Base-by-base conservation (phyloP, 768 basidiomycete species). In the Pulveroboletus sp. region DNA sequence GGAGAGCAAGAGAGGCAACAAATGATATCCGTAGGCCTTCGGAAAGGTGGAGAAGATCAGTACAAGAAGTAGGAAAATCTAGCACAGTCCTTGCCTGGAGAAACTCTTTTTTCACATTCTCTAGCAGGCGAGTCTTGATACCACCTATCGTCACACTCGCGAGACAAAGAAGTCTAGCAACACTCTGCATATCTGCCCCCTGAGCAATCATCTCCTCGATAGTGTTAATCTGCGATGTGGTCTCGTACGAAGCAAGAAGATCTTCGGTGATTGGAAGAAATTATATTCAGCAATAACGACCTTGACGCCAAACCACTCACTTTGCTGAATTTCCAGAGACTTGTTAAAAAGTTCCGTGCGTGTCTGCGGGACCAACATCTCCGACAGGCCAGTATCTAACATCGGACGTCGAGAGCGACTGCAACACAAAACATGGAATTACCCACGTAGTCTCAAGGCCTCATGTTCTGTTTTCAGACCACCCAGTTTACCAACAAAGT, bases 401-500 rank as follows among this genome's bases (percentile, higher is more conserved):
- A 37, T 40, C 39, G 56, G 24, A 15, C 9, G 30, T 56, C 27
- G 32, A 54, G 17, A 43, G 17, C 42, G 46, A 49, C 24, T 7
- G 8, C 27, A 50, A 50, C 24, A 32, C 44, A 39, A 28, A 10
- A 40, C 15, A 33, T 36, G 24, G 26, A 42, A 51, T 35, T 26
- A 51, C 92, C 67, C 64, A 98, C 95, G 95, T 44, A 98, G 74
- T 55, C 88, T 75, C 53, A 98, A 67, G 40, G 89, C 81, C 64
- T 93, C 89, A 57, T 96, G 93, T 62, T 99, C 95, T 15, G 80
- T 81, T 70, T 97, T 92, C 55, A 98, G 71, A 2, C 93, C 92
- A 18, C 93, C 91, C 2, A 99, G 75, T 63, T 90, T 93, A 11
- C 94, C 93, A 17, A 99, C 96, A 69, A 99, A 97, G 63, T 93